A percentile compares a stretch with the other conserved stretches of the same genome.
phyloP scores from a whole-genome alignment of 108 stramenopile species.

The Pseudonitzschia delicatissima region DNA sequence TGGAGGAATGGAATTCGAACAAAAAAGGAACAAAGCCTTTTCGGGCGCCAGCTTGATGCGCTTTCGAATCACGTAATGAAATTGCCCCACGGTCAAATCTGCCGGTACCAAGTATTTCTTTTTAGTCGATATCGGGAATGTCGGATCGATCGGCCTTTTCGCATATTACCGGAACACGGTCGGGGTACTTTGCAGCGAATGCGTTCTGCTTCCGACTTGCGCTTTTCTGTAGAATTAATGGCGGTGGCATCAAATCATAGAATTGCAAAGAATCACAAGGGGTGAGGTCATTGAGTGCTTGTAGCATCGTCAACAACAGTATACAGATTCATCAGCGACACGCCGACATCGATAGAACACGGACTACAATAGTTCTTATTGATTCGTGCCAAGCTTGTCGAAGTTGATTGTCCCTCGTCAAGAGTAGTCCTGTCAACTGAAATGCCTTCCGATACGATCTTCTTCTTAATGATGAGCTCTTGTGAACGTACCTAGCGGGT shows the following conservation, averaged over 20 bases:
- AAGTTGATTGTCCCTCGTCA: too few species aligned
- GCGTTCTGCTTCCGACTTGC: conserved; percentile 87
- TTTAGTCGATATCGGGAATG: conserved; percentile 99
- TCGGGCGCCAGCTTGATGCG: conserved; percentile 93
- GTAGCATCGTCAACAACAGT: not conserved
- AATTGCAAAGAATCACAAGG: not conserved
- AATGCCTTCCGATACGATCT: not conserved
- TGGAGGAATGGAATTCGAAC: conserved; percentile 86
- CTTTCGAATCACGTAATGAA: conserved; percentile 98
- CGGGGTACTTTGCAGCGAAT: conserved; percentile 95
- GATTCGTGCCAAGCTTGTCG: too few species aligned
- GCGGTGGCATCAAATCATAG: too few species aligned
- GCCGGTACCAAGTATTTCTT: conserved; percentile 96
- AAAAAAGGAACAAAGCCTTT: conserved; percentile 88
- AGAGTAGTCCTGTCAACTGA: not conserved
- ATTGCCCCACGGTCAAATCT: conserved; percentile 96
- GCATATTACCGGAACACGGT: conserved; percentile 98
- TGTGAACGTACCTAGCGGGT: conserved; percentile 72
- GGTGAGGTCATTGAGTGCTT: not conserved
- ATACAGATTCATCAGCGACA: not conserved
- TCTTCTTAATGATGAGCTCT: not conserved
- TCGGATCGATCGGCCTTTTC: conserved; percentile 95
- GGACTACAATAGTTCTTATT: not conserved
- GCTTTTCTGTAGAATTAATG: conserved; percentile 81
- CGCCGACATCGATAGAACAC: not conserved